Conservation (phyloP, 768 basidiomycete genomes). For the Strobilomyces confusus region DNA sequence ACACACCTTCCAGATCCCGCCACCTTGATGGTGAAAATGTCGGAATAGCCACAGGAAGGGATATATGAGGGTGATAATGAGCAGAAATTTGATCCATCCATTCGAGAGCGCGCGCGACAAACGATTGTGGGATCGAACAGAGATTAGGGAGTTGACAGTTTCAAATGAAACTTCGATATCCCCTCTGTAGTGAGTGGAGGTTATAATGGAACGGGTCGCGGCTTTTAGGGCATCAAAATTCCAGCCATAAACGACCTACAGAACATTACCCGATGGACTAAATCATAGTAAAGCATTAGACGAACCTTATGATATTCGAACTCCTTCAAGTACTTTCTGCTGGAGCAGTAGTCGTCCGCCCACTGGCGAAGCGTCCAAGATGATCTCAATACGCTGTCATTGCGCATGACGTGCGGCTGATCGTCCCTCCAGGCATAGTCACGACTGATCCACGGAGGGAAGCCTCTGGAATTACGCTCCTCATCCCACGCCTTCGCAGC, state of each 20-base stretch:
- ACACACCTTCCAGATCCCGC: slow-evolving; percentile 72
- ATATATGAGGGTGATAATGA: slow-evolving; percentile 66
- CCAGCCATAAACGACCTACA: slow-evolving; percentile 58
- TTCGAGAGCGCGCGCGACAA: slow-evolving; percentile 67
- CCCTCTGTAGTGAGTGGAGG: slow-evolving; percentile 38
- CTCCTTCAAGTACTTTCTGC: slow-evolving; percentile 69
- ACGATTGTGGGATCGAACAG: slow-evolving; percentile 61
- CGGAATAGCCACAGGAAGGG: slow-evolving; percentile 82
- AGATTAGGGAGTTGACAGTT: slow-evolving; percentile 44
- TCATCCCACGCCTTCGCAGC: slow-evolving; percentile 41
- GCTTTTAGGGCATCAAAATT: slow-evolving; percentile 39
- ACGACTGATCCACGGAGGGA: slow-evolving; percentile 46
- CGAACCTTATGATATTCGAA: slow-evolving; percentile 68
- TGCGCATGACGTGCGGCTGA: slow-evolving; percentile 24
- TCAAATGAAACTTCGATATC: slow-evolving; percentile 46
- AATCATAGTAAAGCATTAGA: background rate
- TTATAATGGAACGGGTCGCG: slow-evolving; percentile 37
- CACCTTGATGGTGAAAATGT: slow-evolving; percentile 61
- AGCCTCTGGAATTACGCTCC: slow-evolving; percentile 44
- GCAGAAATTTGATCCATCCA: slow-evolving; percentile 65
- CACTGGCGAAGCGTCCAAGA: slow-evolving; percentile 67
- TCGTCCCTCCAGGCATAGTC: slow-evolving; percentile 32
- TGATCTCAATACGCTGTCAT: slow-evolving; percentile 38
- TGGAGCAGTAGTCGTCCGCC: slow-evolving; percentile 80
- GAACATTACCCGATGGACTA: slow-evolving; percentile 23